Percentiles rank a stretch among this genome's conserved stretches.
These are phyloP conservation scores for Telfairia occidentalis DNA, from an alignment of 331 rosid genomes.

Conservation along the genomic window DNA sequence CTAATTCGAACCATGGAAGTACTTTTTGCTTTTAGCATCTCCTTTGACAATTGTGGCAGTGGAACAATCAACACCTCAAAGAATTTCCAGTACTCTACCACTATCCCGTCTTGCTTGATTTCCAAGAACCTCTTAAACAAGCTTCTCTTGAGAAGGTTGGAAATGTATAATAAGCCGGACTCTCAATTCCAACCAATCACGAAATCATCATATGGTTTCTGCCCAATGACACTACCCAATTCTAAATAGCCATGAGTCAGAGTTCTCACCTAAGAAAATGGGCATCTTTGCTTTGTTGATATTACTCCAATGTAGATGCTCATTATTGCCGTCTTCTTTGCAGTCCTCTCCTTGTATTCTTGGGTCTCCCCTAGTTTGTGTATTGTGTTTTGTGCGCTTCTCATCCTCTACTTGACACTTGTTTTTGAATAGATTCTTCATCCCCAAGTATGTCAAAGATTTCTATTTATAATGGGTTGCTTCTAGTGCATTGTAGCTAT, in stretches of 20 bases:
- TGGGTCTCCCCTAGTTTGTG: background rate
- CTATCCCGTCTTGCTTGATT: too few relatives aligned
- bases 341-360: background rate
- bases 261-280: background rate
- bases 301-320: background rate
- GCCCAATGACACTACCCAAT: too few relatives aligned
- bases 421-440: background rate
- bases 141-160: too few relatives aligned
- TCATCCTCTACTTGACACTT: background rate
- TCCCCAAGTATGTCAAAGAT: background rate
- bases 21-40: too few relatives aligned
- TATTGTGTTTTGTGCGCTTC: background rate
- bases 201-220: background rate
- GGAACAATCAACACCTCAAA: too few relatives aligned
- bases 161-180: too few relatives aligned
- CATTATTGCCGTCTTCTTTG: background rate
- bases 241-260: background rate
- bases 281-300: background rate
- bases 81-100: too few relatives aligned
- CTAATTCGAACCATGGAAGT: too few relatives aligned
- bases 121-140: too few relatives aligned
- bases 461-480: background rate
- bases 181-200: too few relatives aligned
- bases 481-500: background rate
- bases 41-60: too few relatives aligned